Base-by-base conservation (phyloP, 2,329 filamentous ascomycete species). In the Claviceps pazoutovae region DNA sequence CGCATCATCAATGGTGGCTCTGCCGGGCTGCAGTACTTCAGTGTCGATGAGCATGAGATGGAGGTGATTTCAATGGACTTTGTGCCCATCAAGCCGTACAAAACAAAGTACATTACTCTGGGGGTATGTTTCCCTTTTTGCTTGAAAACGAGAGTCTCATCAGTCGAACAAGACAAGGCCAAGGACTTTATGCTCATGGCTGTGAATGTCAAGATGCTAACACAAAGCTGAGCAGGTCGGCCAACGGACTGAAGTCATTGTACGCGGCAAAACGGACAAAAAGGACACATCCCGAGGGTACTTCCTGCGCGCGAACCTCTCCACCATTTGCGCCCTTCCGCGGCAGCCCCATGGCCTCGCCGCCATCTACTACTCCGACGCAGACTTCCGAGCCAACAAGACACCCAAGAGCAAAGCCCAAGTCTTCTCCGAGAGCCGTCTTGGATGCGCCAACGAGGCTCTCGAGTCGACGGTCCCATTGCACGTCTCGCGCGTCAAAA, bases 1-100 rank as follows among this genome's bases (percentile, higher is more conserved):
- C 45, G 45, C n/a, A 11, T 46, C 45, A 46, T 46, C 45, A 46
- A 46, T 30, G 45, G 45, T 13, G 45, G 45, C 1, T 46, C 45
- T n/a, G 45, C 45, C 7, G 45, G 45, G 9, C 45, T 46, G 8
- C 45, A 46, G 45, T 46, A 46, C 9, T 46, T 46, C n/a, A 46
- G 45, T 11, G 76, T 79, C 53, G 76, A 79, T 60, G 72, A 74
- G 49, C 80, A 84, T 61, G 71, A 60, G 0, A 61, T 84, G 57
- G 74, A 68, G 0, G 78, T 84, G 38, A 79, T 84, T 41, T 69
- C 73, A 0, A 67, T 64, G n/a, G 81, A 82, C 54, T 64, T 83
- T 4, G 75, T 83, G 0, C 76, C 79, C 2, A 70, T 84, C 23
- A 58, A 68, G 23, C 79, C 80, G 0, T 83, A 75, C 54, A 63